A percentile compares a stretch with the other conserved stretches of the same genome.
Evolutionary conservation across 768 basidiomycete genomes (phyloP).

Genomic region (Trametes sanguinea): DNA sequence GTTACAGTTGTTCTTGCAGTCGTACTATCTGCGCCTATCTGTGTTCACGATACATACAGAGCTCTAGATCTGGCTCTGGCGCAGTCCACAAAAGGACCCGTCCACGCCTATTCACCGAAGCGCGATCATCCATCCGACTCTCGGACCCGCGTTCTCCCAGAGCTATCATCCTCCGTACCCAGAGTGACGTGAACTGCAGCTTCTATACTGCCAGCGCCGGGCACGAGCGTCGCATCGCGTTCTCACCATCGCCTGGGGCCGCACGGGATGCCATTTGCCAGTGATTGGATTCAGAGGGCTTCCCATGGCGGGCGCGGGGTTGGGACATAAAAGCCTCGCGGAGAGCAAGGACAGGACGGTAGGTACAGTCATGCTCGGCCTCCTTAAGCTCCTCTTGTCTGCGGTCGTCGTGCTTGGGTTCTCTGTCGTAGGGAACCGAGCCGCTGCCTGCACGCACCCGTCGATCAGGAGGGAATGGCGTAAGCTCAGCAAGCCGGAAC

Average conservation of each 20-base stretch:
- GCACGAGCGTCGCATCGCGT: constrained; percentile 1
- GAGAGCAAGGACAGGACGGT: neutral
- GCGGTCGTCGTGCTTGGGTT: constrained; percentile 6
- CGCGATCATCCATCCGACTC: neutral
- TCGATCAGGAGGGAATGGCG: constrained; percentile 30
- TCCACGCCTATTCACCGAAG: constrained; percentile 9
- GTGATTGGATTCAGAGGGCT: neutral
- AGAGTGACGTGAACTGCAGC: neutral
- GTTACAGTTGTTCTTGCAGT: no score
- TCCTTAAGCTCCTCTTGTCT: neutral
- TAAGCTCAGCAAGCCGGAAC: constrained; percentile 16
- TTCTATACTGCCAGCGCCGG: neutral
- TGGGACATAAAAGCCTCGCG: constrained; percentile 1
- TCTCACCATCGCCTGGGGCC: neutral
- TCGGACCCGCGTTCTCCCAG: constrained; percentile 3
- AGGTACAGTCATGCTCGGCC: neutral
- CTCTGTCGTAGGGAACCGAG: neutral
- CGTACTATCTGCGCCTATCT: no score
- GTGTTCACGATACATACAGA: no score
- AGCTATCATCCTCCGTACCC: neutral
- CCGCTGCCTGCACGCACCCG: constrained; percentile 24
- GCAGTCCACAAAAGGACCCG: neutral
- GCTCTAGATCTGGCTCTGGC: no score
- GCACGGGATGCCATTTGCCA: neutral
- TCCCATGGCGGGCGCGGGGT: neutral